Evolutionary conservation across 2,329 filamentous ascomycete species (phyloP), one percentile per base, ranked within the genome.

Genomic region (Xylogone sp.): DNA sequence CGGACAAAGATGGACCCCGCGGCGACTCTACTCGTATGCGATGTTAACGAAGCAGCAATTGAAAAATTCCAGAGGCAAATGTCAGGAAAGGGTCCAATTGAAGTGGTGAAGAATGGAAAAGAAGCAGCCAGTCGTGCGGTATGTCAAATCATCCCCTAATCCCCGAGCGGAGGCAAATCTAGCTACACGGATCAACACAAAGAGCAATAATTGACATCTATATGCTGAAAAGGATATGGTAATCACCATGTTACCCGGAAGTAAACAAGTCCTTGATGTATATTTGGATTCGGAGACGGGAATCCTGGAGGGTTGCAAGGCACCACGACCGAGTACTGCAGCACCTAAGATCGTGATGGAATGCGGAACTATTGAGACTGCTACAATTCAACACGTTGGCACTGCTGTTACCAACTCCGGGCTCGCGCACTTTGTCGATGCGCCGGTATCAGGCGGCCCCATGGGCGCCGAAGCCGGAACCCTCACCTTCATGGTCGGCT

Each of bases 281-380:
- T 88, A 84, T 63, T 59, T 67, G 8, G 56, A 65, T 48, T 24
- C 58, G 1, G 16, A 48, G 3, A 74, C 77, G 48, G 74, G 79
- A 24, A 83, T 88, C 64, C 73, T 87, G 6, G 47, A 53, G 10
- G 56, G 54, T 18, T 46, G 64, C 68, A 2, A 67, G 61, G 22
- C 55, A 63, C 20, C 65, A 69, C 34, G 34, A 9, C 34, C 34
- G 4, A 43, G 54, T 7, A 50, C 48, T 22, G n/a, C 44, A 4
- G 46, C 49, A 9, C 50, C 43, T 7, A 53, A 73, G n/a, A 71
- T 88, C 18, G 85, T 88, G 62, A 85, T 90, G 58, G 86, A 89
- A 65, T 85, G 80, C 59, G 88, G 84, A 8, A 89, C 86, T 2
- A 89, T 90, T 60, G 86, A 89, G 64, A 82, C 84, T 0, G 75